phyloP scores from a whole-genome alignment of 2,329 filamentous ascomycete genomes.

The Lachnellula hyalina region DNA sequence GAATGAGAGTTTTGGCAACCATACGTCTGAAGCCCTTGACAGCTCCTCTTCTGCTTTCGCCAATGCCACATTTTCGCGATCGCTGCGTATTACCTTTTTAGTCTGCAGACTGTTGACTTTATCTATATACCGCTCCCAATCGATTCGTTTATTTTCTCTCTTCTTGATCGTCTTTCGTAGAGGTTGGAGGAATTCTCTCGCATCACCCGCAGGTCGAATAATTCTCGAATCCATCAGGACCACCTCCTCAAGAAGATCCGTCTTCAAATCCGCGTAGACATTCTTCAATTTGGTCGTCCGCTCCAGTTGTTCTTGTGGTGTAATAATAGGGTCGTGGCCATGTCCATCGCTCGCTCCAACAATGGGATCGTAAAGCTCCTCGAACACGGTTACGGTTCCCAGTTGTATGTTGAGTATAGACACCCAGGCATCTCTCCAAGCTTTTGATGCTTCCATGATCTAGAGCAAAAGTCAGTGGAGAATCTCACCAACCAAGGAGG shows the following conservation, averaged over 20 bases:
- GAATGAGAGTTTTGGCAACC: conserved; percentile 13
- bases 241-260: conserved; percentile 67
- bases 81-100: conserved; percentile 63
- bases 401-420: conserved; percentile 65
- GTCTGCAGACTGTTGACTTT: conserved; percentile 59
- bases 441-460: conserved; percentile 70
- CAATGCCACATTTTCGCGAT: conserved; percentile 67
- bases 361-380: conserved; percentile 72
- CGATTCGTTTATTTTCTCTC: conserved; percentile 73
- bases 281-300: conserved; percentile 61
- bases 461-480: conserved; percentile 33
- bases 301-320: conserved; percentile 57
- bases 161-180: conserved; percentile 82
- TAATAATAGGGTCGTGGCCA: conserved; percentile 51
- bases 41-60: conserved; percentile 69
- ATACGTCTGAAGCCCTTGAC: conserved; percentile 57
- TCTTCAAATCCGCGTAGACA: conserved; percentile 64
- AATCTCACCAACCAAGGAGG: not conserved
- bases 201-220: conserved; percentile 63
- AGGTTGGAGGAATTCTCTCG: conserved; percentile 62
- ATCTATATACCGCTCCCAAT: conserved; percentile 73
- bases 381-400: conserved; percentile 60
- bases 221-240: conserved; percentile 64
- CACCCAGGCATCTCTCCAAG: conserved; percentile 76
- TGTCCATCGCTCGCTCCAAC: conserved; percentile 57